Evolutionary conservation across 345 rosid genomes (phyloP).

Genomic region (Citrus reticulata): DNA sequence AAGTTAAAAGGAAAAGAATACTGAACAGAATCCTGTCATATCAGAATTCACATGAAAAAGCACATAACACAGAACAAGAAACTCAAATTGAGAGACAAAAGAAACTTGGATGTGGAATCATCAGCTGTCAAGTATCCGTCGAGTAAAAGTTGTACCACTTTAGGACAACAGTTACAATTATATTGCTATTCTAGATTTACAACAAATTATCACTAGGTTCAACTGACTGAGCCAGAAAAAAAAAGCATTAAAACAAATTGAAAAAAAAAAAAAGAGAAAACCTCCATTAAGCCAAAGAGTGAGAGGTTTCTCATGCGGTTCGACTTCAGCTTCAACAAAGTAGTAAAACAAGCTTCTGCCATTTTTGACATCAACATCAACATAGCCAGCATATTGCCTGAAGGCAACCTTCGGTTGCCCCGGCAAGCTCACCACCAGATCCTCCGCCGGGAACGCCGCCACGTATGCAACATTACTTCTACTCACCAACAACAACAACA

Average conservation of each 20-base stretch:
- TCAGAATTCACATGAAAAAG: not conserved
- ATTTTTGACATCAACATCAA: constrained; percentile 64
- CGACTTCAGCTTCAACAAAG: constrained; percentile 76
- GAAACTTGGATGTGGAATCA: not conserved
- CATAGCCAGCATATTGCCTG: constrained; percentile 79
- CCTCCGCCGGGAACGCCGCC: constrained; percentile 64
- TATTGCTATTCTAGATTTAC: not conserved
- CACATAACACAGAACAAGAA: not conserved
- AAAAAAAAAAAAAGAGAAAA: constrained; percentile 11
- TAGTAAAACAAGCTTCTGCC: constrained; percentile 91
- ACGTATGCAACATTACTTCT: constrained; percentile 21
- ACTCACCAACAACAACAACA: constrained; percentile 17
- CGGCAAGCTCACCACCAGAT: constrained; percentile 69
- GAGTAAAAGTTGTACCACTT: too few relatives aligned
- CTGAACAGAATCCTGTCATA: not conserved
- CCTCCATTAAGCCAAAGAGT: constrained; percentile 98
- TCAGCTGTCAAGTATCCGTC: not conserved
- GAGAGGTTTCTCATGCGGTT: constrained; percentile 62
- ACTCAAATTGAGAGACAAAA: not conserved
- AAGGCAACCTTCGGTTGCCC: constrained; percentile 79
- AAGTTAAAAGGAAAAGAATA: not conserved
- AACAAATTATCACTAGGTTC: constrained; percentile 1
- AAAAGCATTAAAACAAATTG: too few relatives aligned
- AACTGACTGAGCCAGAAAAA: not conserved
- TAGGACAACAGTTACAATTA: not conserved